Conservation (phyloP, 2,329 filamentous ascomycete genomes). For the Aureobasidium sp. region DNA sequence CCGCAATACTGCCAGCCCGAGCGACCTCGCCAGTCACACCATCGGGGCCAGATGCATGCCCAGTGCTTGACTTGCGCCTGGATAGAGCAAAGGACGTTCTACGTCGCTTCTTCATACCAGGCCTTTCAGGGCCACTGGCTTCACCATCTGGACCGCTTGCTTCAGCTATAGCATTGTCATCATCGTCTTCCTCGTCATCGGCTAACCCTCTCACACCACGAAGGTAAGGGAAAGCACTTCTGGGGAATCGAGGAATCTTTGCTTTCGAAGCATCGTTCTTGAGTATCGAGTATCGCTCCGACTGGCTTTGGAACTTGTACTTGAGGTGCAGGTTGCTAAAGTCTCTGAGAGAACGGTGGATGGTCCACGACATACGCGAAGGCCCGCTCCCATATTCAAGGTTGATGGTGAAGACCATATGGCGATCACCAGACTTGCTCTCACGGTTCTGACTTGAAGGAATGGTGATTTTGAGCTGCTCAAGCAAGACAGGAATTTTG, state of each 20-base stretch:
- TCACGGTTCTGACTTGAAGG: slow-evolving; percentile 69
- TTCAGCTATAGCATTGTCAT: slow-evolving; percentile 46
- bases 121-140: slow-evolving; percentile 60
- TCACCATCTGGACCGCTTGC: slow-evolving; percentile 56
- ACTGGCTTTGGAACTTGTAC: slow-evolving; percentile 80
- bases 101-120: slow-evolving; percentile 41
- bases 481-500: slow-evolving; percentile 86
- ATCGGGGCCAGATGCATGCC: slow-evolving; percentile 18
- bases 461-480: slow-evolving; percentile 86
- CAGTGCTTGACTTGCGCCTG: slow-evolving; percentile 52
- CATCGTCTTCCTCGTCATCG: slow-evolving; percentile 68
- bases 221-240: slow-evolving; percentile 82
- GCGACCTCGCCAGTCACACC: slow-evolving; percentile 4
- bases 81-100: slow-evolving; percentile 51
- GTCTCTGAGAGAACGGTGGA: slow-evolving; percentile 78
- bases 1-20: slow-evolving; percentile 35
- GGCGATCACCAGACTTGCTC: slow-evolving; percentile 54
- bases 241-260: slow-evolving; percentile 84
- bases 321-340: slow-evolving; percentile 90
- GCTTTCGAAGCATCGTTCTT: slow-evolving; percentile 59
- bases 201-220: slow-evolving; percentile 56
- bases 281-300: slow-evolving; percentile 72
- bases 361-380: slow-evolving; percentile 94
- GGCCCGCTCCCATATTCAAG: slow-evolving; percentile 93
- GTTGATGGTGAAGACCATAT: slow-evolving; percentile 84